Conservation (phyloP, 768 basidiomycete genomes). For the Guyanaporus albipodus region DNA sequence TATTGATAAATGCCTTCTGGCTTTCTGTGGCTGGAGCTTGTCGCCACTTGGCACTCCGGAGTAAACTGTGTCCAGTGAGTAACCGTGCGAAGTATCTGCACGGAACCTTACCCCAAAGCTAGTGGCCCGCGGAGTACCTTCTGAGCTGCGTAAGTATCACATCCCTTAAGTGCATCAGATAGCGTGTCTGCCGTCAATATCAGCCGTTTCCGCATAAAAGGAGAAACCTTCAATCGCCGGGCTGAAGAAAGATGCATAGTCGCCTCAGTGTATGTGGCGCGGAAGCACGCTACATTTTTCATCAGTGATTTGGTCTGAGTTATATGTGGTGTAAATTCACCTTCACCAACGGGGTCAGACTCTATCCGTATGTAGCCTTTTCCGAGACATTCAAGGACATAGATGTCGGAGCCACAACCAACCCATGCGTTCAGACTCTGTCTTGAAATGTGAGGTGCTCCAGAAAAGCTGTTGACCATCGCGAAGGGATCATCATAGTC, state of each 20-base stretch:
- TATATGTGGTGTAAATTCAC: slow-evolving; percentile 19
- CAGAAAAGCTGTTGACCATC: slow-evolving; percentile 46
- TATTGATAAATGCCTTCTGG: slow-evolving; percentile 56
- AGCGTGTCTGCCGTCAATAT: slow-evolving; percentile 55
- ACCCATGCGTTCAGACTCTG: slow-evolving; percentile 75
- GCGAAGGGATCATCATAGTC: slow-evolving; percentile 77
- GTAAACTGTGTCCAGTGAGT: slow-evolving; percentile 40
- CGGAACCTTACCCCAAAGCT: slow-evolving; percentile 43
- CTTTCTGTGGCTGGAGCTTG: slow-evolving; percentile 52
- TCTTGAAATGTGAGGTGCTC: slow-evolving; percentile 48
- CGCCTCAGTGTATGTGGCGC: slow-evolving; percentile 53
- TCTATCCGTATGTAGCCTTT: slow-evolving; percentile 67
- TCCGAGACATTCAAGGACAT: slow-evolving; percentile 72
- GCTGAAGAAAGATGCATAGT: slow-evolving; percentile 45
- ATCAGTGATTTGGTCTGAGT: slow-evolving; percentile 2
- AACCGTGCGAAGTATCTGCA: neutral
- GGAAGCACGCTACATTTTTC: slow-evolving; percentile 33
- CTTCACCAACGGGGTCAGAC: slow-evolving; percentile 35
- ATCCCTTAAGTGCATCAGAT: slow-evolving; percentile 57
- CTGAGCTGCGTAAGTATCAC: slow-evolving; percentile 59
- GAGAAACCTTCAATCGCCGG: slow-evolving; percentile 43
- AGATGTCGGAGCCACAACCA: slow-evolving; percentile 64
- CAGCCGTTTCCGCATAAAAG: slow-evolving; percentile 48
- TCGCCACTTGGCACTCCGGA: slow-evolving; percentile 66
- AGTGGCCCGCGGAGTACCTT: slow-evolving; percentile 53